Percentiles rank a stretch among this genome's conserved stretches.
Conservation (phyloP, 495 filamentous ascomycete species). For the Parachaetomium inaequale region DNA sequence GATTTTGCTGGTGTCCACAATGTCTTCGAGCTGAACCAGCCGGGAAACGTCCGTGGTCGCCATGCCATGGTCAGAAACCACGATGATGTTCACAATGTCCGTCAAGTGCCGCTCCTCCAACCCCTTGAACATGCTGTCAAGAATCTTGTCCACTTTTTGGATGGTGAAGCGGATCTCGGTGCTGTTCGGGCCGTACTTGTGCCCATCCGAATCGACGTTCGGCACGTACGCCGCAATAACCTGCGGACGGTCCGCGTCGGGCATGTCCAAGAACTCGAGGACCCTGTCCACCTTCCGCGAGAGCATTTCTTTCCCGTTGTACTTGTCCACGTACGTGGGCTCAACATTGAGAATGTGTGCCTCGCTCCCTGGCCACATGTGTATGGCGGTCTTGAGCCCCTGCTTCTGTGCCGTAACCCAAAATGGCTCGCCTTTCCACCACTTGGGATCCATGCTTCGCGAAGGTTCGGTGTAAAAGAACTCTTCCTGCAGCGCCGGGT, state of each 20-base stretch:
- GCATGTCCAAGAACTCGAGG: constrained; percentile 75
- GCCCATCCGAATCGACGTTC: constrained; percentile 80
- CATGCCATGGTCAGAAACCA: constrained; percentile 99
- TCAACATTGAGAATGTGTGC: constrained; percentile 65
- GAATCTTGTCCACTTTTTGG: constrained; percentile 69
- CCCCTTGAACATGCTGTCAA: constrained; percentile 69
- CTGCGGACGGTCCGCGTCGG: constrained; percentile 74
- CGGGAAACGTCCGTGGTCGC: constrained; percentile 78
- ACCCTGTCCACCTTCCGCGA: constrained; percentile 72
- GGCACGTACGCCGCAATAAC: constrained; percentile 94
- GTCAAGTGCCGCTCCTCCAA: constrained; percentile 81
- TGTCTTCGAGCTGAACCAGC: constrained; percentile 89
- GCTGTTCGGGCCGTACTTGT: constrained; percentile 87
- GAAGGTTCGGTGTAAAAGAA: constrained; percentile 81
- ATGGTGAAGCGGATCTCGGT: constrained; percentile 81
- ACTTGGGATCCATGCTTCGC: constrained; percentile 72
- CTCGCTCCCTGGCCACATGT: constrained; percentile 99
- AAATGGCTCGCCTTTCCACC: constrained; percentile 92
- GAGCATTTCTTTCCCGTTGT: constrained; percentile 70
- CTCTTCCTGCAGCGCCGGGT: constrained; percentile 67
- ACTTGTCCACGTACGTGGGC: constrained; percentile 76
- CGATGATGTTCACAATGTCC: constrained; percentile 85
- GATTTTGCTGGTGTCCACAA: constrained; percentile 69
- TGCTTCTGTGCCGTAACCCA: constrained; percentile 88
- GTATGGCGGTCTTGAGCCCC: constrained; percentile 71